phyloP scores from a whole-genome alignment of 352 stramenopile genomes.

The Aphanomyces cochlioides region DNA sequence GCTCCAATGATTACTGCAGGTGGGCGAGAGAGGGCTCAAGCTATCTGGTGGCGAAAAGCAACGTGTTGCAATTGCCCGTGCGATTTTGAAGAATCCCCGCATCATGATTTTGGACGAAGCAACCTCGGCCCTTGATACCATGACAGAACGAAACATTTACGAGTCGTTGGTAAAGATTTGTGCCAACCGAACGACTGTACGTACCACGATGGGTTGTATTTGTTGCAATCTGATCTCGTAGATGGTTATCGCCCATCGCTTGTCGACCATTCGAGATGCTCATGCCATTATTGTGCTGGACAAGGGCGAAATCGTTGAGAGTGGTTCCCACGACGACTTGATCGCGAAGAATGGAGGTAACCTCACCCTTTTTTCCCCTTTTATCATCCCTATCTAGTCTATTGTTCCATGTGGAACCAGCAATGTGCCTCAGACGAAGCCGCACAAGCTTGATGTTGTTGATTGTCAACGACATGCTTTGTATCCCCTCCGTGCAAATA shows the following conservation, averaged over 20 bases:
- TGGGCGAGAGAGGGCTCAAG: constrained; percentile 75
- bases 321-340: constrained; percentile 68
- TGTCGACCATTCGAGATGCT: constrained; percentile 84
- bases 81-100: constrained; percentile 72
- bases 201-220: neutral
- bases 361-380: neutral
- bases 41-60: constrained; percentile 80
- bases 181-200: constrained; percentile 26
- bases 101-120: constrained; percentile 79
- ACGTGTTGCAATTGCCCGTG: constrained; percentile 71
- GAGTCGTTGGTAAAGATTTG: constrained; percentile 40
- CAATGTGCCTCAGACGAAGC: constrained; percentile 2
- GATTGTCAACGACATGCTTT: no score
- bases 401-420: constrained; percentile 17
- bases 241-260: constrained; percentile 78
- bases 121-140: constrained; percentile 70
- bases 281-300: constrained; percentile 81
- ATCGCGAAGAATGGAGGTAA: constrained; percentile 34
- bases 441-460: no score
- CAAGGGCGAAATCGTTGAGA: constrained; percentile 69
- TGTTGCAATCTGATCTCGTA: neutral
- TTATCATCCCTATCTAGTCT: neutral
- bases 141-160: constrained; percentile 70
- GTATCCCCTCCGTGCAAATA: no score
- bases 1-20: constrained; percentile 32